A percentile compares a stretch with the other conserved stretches of the same genome.
phyloP scores from a whole-genome alignment of 169 alveolate species.

The Cryptosporidium canis region DNA sequence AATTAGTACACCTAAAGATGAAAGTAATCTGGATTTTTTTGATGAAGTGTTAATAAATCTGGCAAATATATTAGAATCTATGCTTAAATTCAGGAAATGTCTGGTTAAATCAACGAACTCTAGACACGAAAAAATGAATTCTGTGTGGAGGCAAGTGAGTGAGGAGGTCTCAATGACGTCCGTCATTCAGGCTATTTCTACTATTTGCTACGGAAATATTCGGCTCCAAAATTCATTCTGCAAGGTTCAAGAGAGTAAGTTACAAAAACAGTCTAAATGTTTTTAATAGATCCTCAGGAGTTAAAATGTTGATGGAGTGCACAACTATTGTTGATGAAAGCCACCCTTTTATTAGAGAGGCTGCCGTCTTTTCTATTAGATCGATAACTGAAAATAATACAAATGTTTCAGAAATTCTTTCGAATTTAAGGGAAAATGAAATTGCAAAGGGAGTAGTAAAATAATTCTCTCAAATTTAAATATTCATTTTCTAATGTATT shows the following conservation, averaged over 20 bases:
- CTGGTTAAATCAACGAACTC: background rate
- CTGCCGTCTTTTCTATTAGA: slow-evolving; percentile 14
- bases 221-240: background rate
- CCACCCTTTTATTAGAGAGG: slow-evolving; percentile 52
- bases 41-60: background rate
- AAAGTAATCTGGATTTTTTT: background rate
- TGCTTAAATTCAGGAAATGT: slow-evolving; percentile 24
- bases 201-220: background rate
- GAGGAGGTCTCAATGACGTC: slow-evolving; percentile 26
- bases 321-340: slow-evolving; percentile 50
- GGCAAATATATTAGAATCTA: background rate
- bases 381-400: background rate
- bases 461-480: background rate
- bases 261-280: background rate
- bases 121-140: background rate
- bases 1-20: background rate
- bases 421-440: background rate
- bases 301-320: slow-evolving; percentile 18
- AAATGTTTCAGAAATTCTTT: background rate
- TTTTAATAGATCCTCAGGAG: background rate
- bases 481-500: background rate
- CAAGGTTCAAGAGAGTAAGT: background rate
- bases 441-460: background rate
- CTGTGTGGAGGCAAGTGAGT: slow-evolving; percentile 22
- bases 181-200: slow-evolving; percentile 28